Evolutionary conservation across 2,329 filamentous ascomycete species (phyloP), one percentile per base, ranked within the genome.

Genomic region (Alternaria gansuensis): DNA sequence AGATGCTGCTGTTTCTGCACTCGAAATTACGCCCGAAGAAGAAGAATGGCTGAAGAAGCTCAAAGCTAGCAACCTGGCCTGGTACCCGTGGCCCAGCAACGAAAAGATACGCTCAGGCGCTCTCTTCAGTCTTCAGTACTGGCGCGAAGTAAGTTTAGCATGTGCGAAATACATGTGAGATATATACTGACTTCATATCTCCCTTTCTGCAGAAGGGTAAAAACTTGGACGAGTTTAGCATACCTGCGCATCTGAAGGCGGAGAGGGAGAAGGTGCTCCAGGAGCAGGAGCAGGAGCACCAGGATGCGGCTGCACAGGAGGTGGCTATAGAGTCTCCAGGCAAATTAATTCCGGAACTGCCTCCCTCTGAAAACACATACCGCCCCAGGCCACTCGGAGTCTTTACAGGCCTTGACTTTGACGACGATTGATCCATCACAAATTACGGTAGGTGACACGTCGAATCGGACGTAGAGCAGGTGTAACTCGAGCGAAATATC

Each of bases 81-180:
- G 93, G 79, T 83, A 87, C 45, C 91, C 92, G 0, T 96, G 91
- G 91, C 91, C 91, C 0, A 82, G 81, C 28, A 87, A 91, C 62
- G 86, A 89, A 31, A 84, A 87, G 59, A 91, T 95, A 62, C 84
- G 87, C 31, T 80, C 81, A 14, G 91, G 92, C 34, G 87, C 88
- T 2, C 81, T 96, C 40, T 68, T 65, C 57, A 67, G 69, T n/a
- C 45, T 71, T 39, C 64, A 66, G 39, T 65, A 66, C 34, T 70
- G 66, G 52, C 66, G 66, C 26, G 68, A 69, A 5, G 44, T 48
- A 48, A 11, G 44, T 48, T n/a, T 21, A 31, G 31, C 21, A 48
- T 6, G 1, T 17, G 21, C 14, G 4, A 26, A 5, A 36, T 48
- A 10, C 17, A 10, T 7, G 10, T 10, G 5, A 36, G 31, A 26